These are phyloP conservation scores for Hyaloscypha hepaticicola DNA, from an alignment of 495 filamentous ascomycete genomes.

Conservation along the genomic window DNA sequence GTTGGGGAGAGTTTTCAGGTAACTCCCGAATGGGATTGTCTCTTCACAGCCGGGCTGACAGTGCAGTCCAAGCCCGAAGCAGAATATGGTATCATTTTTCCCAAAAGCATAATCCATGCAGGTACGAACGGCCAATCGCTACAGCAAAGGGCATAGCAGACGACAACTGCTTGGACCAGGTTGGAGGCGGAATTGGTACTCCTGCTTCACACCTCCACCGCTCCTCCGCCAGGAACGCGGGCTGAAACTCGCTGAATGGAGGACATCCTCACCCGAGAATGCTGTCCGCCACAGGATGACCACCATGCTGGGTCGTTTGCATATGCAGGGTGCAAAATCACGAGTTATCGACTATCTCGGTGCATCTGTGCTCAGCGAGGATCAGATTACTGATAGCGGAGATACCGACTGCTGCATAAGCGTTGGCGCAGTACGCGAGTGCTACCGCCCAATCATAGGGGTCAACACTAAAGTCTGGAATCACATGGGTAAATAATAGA, in stretches of 20 bases:
- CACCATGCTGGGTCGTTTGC: background rate
- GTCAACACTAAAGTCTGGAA: background rate
- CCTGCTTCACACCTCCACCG: background rate
- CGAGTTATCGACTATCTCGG: background rate
- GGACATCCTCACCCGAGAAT: background rate
- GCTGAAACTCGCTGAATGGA: background rate
- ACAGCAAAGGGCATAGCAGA: background rate
- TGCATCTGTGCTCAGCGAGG: background rate
- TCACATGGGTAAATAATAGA: background rate
- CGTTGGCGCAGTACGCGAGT: conserved; percentile 1
- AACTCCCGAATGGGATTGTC: background rate
- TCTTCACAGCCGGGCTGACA: background rate
- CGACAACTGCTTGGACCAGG: background rate
- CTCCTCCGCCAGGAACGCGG: background rate
- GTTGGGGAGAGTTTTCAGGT: background rate
- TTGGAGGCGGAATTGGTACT: background rate
- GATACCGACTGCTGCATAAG: conserved; percentile 12
- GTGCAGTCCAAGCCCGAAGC: background rate
- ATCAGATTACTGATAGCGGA: conserved; percentile 12
- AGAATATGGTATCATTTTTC: background rate
- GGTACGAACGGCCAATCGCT: background rate
- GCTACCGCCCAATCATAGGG: background rate
- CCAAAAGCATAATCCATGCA: background rate
- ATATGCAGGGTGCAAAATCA: background rate
- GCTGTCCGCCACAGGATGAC: background rate